phyloP scores from a whole-genome alignment of 352 stramenopile species.

The Phytophthora chlamydospora region DNA sequence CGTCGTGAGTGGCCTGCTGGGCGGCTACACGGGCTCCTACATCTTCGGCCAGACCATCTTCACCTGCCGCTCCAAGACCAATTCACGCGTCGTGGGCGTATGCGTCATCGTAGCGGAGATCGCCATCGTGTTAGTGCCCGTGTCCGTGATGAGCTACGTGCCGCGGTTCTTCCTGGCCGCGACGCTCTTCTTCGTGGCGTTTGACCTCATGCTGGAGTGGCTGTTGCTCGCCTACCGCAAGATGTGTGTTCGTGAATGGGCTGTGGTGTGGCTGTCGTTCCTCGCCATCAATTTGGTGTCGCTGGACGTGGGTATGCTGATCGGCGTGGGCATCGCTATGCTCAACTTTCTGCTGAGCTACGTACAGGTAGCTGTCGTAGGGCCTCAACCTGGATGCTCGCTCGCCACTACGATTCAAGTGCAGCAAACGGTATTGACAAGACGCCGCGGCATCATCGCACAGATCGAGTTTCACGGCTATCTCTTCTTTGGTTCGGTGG shows the following conservation, averaged over 20 bases:
- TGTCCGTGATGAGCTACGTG: conserved; percentile 94
- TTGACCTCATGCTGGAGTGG: conserved; percentile 98
- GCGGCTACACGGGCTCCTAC: conserved; percentile 98
- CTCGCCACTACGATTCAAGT: conserved; percentile 28
- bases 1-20: conserved; percentile 92
- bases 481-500: conserved; percentile 79
- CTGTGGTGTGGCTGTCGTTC: conserved; percentile 93
- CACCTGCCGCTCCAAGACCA: conserved; percentile 91
- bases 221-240: conserved; percentile 84
- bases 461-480: conserved; percentile 75
- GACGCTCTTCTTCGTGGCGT: conserved; percentile 96
- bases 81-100: conserved; percentile 89
- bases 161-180: conserved; percentile 97
- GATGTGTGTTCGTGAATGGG: conserved; percentile 89
- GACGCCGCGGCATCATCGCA: conserved; percentile 61
- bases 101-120: conserved; percentile 90
- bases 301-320: conserved; percentile 94
- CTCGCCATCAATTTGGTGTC: conserved; percentile 91
- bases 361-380: conserved; percentile 61
- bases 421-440: conserved; percentile 43
- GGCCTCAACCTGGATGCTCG: conserved; percentile 9
- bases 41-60: conserved; percentile 99
- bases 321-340: conserved; percentile 87
- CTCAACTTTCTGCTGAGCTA: conserved; percentile 83
- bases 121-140: conserved; percentile 83